phyloP scores from a whole-genome alignment of 345 rosid genomes.

The Orychophragmus violaceus region DNA sequence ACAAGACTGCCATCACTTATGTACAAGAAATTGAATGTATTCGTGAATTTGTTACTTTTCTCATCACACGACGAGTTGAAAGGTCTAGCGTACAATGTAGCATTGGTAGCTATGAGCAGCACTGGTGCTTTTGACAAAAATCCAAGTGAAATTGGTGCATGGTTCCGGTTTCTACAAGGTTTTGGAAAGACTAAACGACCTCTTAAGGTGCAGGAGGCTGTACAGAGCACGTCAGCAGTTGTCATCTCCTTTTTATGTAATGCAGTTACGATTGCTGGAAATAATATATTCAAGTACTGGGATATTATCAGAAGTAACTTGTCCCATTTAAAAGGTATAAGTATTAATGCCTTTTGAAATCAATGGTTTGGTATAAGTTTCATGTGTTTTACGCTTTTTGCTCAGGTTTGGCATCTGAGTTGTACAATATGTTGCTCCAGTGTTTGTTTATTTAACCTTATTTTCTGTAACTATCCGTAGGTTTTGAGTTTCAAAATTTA shows the following conservation, averaged over 20 bases:
- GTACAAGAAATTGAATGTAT: conserved; percentile 68
- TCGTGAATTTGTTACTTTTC: conserved; percentile 53
- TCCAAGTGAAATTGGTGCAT: conserved; percentile 52
- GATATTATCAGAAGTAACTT: conserved; percentile 43
- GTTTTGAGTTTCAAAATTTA: background rate
- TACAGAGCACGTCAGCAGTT: conserved; percentile 49
- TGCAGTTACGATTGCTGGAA: conserved; percentile 68
- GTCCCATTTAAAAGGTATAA: conserved; percentile 40
- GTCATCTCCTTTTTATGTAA: conserved; percentile 76
- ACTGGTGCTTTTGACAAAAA: conserved; percentile 88
- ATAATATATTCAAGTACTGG: conserved; percentile 74
- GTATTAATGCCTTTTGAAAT: conserved; percentile 18
- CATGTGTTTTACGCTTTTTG: conserved; percentile 18
- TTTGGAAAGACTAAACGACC: conserved; percentile 34
- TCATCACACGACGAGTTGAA: conserved; percentile 49
- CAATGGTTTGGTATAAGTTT: background rate
- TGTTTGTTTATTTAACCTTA: background rate
- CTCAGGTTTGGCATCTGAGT: conserved; percentile 3
- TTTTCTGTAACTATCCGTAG: background rate
- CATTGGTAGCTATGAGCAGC: conserved; percentile 69
- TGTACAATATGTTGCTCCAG: background rate
- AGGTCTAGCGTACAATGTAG: conserved; percentile 58
- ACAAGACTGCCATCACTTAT: conserved; percentile 51
- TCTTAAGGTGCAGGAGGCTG: conserved; percentile 38
- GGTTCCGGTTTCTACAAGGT: conserved; percentile 76